phyloP scores from a whole-genome alignment of 2,329 filamentous ascomycete species.

The Berkeleyomyces basicola region DNA sequence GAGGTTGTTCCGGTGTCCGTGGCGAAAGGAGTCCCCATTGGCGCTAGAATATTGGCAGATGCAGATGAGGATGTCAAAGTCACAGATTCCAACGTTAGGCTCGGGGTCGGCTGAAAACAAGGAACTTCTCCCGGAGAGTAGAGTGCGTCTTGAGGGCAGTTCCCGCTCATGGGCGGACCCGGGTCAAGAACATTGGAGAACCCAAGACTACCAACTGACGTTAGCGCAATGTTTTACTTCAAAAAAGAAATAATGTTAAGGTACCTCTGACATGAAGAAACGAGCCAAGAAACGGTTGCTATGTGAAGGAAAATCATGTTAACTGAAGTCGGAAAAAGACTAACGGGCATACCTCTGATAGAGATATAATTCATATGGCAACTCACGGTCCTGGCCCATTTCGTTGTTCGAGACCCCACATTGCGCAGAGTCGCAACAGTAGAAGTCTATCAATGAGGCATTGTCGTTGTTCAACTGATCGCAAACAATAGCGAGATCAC shows the following conservation, averaged over 20 bases:
- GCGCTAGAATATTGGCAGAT: neutral
- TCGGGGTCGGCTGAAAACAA: neutral
- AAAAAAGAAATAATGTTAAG: neutral
- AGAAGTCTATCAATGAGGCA: conserved; percentile 5
- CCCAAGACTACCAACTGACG: conserved; percentile 2
- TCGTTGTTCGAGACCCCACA: conserved; percentile 13
- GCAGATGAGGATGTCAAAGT: neutral
- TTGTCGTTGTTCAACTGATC: neutral
- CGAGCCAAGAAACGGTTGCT: conserved; percentile 14
- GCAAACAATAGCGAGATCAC: conserved; percentile 7
- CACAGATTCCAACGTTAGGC: neutral
- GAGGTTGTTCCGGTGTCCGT: neutral
- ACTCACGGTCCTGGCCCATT: conserved; percentile 13
- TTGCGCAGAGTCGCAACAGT: conserved; percentile 14
- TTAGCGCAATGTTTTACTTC: neutral
- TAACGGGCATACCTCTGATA: neutral
- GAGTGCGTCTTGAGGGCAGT: conserved; percentile 7
- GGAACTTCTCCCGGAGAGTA: conserved; percentile 5
- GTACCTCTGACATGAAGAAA: conserved; percentile 13
- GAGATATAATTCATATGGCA: neutral
- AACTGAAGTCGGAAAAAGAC: neutral
- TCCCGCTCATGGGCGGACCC: neutral
- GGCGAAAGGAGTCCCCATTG: neutral
- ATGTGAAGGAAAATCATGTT: neutral
- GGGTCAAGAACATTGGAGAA: conserved; percentile 11